Conservation (phyloP, 768 basidiomycete genomes). For the Kockovaella imperatae region DNA sequence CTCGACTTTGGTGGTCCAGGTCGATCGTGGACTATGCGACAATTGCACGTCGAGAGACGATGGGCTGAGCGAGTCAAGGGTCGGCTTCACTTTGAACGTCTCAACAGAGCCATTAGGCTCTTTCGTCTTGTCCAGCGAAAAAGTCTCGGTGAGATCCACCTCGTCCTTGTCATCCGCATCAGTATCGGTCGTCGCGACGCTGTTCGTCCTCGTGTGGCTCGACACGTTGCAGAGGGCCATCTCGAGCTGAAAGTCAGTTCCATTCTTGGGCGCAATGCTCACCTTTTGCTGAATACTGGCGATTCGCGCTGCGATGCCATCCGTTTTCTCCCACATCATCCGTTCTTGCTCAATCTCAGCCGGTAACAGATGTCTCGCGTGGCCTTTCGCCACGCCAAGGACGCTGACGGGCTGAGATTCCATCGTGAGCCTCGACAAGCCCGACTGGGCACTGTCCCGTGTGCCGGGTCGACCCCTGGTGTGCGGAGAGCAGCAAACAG, state of each 20-base stretch:
- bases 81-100: background rate
- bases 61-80: too few species aligned
- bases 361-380: background rate
- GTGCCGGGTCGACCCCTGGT: slow-evolving; percentile 12
- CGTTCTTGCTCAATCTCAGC: slow-evolving; percentile 50
- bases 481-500: background rate
- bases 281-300: slow-evolving; percentile 87
- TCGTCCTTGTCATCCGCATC: too few species aligned
- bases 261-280: slow-evolving; percentile 6
- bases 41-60: too few species aligned
- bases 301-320: slow-evolving; percentile 80
- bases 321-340: slow-evolving; percentile 73
- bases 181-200: background rate
- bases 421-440: background rate
- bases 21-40: too few species aligned
- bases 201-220: background rate
- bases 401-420: background rate
- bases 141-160: background rate
- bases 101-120: background rate
- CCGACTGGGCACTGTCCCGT: slow-evolving; percentile 54
- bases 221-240: slow-evolving; percentile 7
- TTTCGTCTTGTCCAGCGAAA: background rate
- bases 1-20: background rate
- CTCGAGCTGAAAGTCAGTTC: slow-evolving; percentile 13
- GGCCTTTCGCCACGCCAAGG: slow-evolving; percentile 22